phyloP scores from a whole-genome alignment of 495 filamentous ascomycete genomes.

The Neurospora sp. region DNA sequence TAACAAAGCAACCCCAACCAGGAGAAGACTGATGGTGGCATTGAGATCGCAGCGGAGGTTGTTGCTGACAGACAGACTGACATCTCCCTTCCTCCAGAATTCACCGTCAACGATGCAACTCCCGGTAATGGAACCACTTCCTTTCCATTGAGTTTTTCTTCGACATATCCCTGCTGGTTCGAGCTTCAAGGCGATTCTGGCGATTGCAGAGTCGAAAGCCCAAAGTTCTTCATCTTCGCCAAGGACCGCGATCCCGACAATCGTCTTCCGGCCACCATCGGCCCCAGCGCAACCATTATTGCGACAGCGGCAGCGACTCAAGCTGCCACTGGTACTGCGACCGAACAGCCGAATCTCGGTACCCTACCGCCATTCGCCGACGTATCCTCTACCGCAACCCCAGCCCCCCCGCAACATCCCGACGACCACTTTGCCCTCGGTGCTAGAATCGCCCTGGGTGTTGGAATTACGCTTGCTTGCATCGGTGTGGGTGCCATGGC shows the following conservation, averaged over 20 bases:
- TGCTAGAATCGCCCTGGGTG: constrained; percentile 18
- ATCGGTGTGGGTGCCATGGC: constrained; percentile 20
- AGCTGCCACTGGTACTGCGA: neutral
- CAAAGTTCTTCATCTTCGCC: constrained; percentile 6
- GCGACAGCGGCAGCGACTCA: neutral
- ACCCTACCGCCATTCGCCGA: neutral
- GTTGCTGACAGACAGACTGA: constrained; percentile 13
- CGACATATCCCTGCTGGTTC: constrained; percentile 22
- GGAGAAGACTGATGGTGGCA: neutral
- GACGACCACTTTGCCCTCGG: constrained; percentile 14
- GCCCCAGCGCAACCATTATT: constrained; percentile 1
- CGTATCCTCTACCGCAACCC: neutral
- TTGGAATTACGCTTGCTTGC: constrained; percentile 13
- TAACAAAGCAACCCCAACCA: neutral
- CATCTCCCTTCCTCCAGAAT: constrained; percentile 8
- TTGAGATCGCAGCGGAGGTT: neutral
- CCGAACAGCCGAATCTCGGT: neutral
- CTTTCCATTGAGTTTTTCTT: constrained; percentile 16
- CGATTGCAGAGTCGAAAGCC: constrained; percentile 13
- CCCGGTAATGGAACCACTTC: constrained; percentile 13
- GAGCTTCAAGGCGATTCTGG: constrained; percentile 7
- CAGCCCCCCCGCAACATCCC: neutral
- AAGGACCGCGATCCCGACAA: constrained; percentile 2
- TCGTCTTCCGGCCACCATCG: constrained; percentile 6
- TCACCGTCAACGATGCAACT: constrained; percentile 10